These are phyloP conservation scores for Globisporangium orthogonon DNA, from an alignment of 352 stramenopile species.

Conservation along the genomic window DNA sequence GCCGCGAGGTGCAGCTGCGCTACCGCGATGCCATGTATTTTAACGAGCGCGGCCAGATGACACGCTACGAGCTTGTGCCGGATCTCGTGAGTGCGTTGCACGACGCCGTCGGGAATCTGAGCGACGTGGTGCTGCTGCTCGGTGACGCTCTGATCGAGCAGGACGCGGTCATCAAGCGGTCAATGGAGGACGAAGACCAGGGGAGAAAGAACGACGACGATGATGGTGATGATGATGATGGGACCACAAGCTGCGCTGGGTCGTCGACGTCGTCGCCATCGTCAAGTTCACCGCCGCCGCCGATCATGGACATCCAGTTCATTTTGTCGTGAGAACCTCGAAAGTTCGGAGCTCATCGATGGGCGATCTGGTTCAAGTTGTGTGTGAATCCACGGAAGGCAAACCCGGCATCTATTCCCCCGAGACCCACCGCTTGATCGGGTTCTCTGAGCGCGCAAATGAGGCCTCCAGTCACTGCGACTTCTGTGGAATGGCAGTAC, in stretches of 20 bases:
- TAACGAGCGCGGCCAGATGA: constrained; percentile 19
- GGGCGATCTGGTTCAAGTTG: too few relatives aligned
- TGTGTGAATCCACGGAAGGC: too few relatives aligned
- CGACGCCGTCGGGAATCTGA: constrained; percentile 27
- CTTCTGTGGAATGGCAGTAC: too few relatives aligned
- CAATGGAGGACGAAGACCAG: constrained; percentile 1
- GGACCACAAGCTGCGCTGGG: neutral
- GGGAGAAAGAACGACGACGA: constrained; percentile 1
- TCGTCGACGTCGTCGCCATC: neutral
- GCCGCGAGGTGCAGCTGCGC: constrained; percentile 29
- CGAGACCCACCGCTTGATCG: too few relatives aligned
- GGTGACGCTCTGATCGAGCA: constrained; percentile 23
- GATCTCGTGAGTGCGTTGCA: constrained; percentile 31
- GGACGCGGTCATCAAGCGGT: constrained; percentile 17
- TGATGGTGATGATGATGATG: neutral
- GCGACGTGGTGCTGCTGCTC: constrained; percentile 32
- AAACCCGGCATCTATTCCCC: too few relatives aligned
- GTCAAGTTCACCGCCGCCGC: neutral
- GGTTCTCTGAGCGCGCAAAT: too few relatives aligned
- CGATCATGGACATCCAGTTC: constrained; percentile 19
- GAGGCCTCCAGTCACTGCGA: too few relatives aligned
- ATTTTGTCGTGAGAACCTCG: constrained; percentile 16
- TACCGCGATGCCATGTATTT: constrained; percentile 44
- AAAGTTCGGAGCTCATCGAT: too few relatives aligned
- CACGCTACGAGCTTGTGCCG: constrained; percentile 23